Conservation (phyloP, 805 yeast species). For the Wickerhamomyces hampshirensis region DNA sequence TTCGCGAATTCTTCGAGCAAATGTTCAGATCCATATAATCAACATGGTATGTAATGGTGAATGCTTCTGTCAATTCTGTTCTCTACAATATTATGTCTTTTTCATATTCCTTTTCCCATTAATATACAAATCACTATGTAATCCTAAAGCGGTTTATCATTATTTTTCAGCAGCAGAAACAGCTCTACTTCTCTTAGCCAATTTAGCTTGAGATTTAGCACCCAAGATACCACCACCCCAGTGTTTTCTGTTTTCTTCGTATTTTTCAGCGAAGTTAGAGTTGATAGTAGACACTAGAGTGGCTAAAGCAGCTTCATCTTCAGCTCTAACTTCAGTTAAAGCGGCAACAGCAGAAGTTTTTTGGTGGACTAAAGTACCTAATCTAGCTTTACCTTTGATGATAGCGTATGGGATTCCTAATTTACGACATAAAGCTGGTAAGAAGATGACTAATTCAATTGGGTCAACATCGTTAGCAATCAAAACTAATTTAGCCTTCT, state of each 20-base stretch:
- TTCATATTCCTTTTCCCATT: constrained; percentile 6
- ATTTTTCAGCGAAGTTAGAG: constrained; percentile 89
- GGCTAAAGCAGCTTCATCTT: constrained; percentile 93
- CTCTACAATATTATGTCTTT: neutral
- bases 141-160: neutral
- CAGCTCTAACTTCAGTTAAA: constrained; percentile 89
- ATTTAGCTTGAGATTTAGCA: constrained; percentile 84
- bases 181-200: constrained; percentile 31
- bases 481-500: constrained; percentile 95
- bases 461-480: constrained; percentile 99
- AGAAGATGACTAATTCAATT: constrained; percentile 92
- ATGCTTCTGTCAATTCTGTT: no score
- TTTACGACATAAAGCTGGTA: constrained; percentile 98
- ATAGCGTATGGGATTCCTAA: constrained; percentile 99
- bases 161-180: constrained; percentile 17
- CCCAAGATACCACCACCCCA: constrained; percentile 99
- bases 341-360: constrained; percentile 98
- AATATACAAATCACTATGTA: constrained; percentile 1
- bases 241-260: constrained; percentile 95
- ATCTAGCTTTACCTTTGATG: constrained; percentile 97
- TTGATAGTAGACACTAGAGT: constrained; percentile 88
- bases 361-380: constrained; percentile 96
- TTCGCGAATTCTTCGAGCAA: neutral
- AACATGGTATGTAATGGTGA: no score
- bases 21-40: no score